A percentile compares a stretch with the other conserved stretches of the same genome.
These are phyloP conservation scores for Pseudogymnoascus sp. DNA, from an alignment of 2,329 filamentous ascomycete genomes.

Conservation along the genomic window DNA sequence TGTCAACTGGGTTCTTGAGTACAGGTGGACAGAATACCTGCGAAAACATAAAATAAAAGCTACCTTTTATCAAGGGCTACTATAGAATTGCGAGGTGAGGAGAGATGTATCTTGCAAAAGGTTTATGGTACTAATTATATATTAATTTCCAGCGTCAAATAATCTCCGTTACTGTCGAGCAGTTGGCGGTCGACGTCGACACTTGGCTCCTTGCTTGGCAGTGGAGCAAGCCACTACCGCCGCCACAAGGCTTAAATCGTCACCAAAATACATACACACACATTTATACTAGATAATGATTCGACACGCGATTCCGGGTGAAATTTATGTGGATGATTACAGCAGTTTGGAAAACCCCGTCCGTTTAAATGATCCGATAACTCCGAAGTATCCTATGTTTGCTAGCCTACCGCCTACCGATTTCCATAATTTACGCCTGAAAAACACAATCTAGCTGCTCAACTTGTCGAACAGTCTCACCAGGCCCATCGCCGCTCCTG, in stretches of 20 bases:
- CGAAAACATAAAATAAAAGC: neutral
- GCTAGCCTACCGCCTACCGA: neutral
- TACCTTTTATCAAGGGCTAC: neutral
- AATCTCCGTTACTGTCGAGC: neutral
- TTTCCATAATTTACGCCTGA: neutral
- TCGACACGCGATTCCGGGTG: neutral
- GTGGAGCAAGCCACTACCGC: neutral
- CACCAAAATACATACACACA: neutral
- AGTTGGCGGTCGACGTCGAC: too few relatives aligned
- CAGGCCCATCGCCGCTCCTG: slow-evolving; percentile 32
- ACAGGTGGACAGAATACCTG: neutral
- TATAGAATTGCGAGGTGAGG: neutral
- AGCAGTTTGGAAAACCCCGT: neutral
- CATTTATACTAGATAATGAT: neutral
- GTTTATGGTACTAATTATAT: neutral
- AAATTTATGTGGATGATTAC: neutral
- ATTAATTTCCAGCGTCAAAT: neutral
- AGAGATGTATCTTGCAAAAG: neutral
- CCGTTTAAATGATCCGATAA: neutral
- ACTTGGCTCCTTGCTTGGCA: neutral
- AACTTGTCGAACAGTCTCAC: slow-evolving; percentile 25
- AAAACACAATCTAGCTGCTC: neutral
- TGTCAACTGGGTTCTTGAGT: neutral
- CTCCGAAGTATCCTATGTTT: neutral
- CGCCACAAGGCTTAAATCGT: neutral